Base-by-base conservation (phyloP, 805 yeast species). In the Kuraishia piskuri region DNA sequence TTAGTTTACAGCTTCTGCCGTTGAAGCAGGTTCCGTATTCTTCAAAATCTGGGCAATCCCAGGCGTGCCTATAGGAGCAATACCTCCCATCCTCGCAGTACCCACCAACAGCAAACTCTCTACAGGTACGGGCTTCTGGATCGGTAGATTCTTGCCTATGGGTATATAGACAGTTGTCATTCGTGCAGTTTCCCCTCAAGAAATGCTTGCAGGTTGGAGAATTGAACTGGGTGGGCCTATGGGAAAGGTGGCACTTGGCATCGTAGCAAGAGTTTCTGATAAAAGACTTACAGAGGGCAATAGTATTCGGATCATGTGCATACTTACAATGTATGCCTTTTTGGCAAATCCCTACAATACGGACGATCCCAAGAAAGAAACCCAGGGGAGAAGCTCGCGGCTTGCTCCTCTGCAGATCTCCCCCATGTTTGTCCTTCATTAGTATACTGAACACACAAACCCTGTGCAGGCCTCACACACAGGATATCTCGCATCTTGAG, bases 1-100 rank as follows among this genome's bases (percentile, higher is more conserved):
- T 62, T 49, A 87, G 68, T n/a, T 67, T 65, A 62, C 92, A 87
- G 21, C 66, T 61, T 23, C 63, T 67, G 1, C 79, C 80, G 52
- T 80, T 67, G 1, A 80, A 73, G 64, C 95, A 88, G 31, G 58
- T 61, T 12, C 84, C 86, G n/a, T 71, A 70, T 55, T 80, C 82
- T 57, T 79, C 84, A 58, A 75, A 78, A 61, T 87, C 92, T 0
- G 95, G 92, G 67, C 95, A 88, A 54, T 79, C 79, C 58, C 72
- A 76, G 17, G 68, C 66, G 62, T 88, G 96, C 37, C 76, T 65
- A 49, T 77, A 75, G 5, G 76, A 72, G 62, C 95, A 88, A 26
- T 61, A 57, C 23, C 67, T 61, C 0, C 94, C 96, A 22, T 78
- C 65, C 26, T 71, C 77, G 65, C 95, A 88, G 68, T 78, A 86